A percentile compares a stretch with the other conserved stretches of the same genome.
Evolutionary conservation across 495 filamentous ascomycete species (phyloP).

Genomic region (Xylaria castorea): DNA sequence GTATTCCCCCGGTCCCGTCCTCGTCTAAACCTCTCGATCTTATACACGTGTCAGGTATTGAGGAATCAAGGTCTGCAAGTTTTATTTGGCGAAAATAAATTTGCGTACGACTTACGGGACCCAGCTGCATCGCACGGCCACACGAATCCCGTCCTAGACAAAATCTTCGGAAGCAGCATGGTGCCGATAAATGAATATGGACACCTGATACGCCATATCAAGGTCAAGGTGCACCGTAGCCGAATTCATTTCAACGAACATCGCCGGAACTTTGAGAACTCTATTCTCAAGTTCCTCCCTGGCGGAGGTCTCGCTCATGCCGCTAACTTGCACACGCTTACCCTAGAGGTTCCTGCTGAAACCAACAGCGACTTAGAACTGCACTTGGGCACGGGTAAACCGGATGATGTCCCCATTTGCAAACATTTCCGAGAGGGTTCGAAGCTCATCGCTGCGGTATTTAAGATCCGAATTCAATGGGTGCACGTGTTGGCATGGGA

Average conservation of each 20-base stretch:
- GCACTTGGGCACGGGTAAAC: conserved; percentile 10
- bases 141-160: conserved; percentile 3
- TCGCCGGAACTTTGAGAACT: conserved; percentile 23
- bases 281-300: conserved; percentile 33
- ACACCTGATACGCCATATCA: conserved; percentile 46
- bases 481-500: conserved; percentile 37
- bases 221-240: conserved; percentile 46
- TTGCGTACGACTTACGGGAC: conserved; percentile 49
- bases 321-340: conserved; percentile 46
- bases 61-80: conserved; percentile 40
- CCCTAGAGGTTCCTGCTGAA: conserved; percentile 36
- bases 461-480: conserved; percentile 31
- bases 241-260: conserved; percentile 23
- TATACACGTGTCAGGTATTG: conserved; percentile 40
- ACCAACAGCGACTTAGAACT: background rate
- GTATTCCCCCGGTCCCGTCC: conserved; percentile 31
- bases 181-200: conserved; percentile 47
- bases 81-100: conserved; percentile 51
- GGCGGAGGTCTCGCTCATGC: conserved; percentile 23
- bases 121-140: conserved; percentile 15
- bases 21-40: conserved; percentile 38
- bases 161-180: background rate
- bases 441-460: conserved; percentile 29
- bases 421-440: conserved; percentile 32
- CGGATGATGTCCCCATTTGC: conserved; percentile 27